Evolutionary conservation across 768 basidiomycete genomes (phyloP).

Genomic region (Strobilomyces confusus): DNA sequence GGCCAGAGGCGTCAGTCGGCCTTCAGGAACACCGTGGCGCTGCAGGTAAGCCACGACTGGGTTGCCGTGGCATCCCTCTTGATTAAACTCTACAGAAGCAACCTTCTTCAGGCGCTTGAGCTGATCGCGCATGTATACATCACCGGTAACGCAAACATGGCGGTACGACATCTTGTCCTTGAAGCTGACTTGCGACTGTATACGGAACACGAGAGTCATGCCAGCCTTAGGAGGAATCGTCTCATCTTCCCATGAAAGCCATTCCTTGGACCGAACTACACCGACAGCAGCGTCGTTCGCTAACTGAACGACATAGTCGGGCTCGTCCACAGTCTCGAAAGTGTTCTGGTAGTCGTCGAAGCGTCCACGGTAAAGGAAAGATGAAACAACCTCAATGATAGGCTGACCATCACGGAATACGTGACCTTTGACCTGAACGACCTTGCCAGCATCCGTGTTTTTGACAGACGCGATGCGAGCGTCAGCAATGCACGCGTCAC

Average conservation of each 20-base stretch:
- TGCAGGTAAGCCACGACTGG: conserved; percentile 91
- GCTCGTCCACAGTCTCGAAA: conserved; percentile 88
- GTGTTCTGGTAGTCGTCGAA: conserved; percentile 95
- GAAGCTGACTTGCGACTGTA: conserved; percentile 83
- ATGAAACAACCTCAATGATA: conserved; percentile 89
- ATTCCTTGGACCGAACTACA: conserved; percentile 92
- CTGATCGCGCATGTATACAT: conserved; percentile 84
- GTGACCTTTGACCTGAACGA: conserved; percentile 83
- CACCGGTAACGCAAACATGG: conserved; percentile 76
- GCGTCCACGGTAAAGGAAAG: conserved; percentile 95
- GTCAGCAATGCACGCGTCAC: conserved; percentile 87
- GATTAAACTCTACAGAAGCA: conserved; percentile 80
- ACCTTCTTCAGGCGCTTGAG: conserved; percentile 87
- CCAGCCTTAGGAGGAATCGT: conserved; percentile 73
- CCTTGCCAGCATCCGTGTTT: conserved; percentile 90
- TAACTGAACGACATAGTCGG: conserved; percentile 79
- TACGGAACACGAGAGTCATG: conserved; percentile 83
- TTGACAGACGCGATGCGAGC: conserved; percentile 86
- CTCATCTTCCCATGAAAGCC: conserved; percentile 95
- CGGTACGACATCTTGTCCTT: conserved; percentile 86
- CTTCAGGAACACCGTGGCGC: conserved; percentile 82
- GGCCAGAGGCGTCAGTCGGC: conserved; percentile 70
- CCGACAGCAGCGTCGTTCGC: conserved; percentile 78
- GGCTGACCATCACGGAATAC: conserved; percentile 74
- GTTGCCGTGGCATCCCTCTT: conserved; percentile 88